Evolutionary conservation across 2,329 filamentous ascomycete genomes (phyloP), one percentile per base, ranked within the genome.

Genomic region (Aspergillus hiratsukae): DNA sequence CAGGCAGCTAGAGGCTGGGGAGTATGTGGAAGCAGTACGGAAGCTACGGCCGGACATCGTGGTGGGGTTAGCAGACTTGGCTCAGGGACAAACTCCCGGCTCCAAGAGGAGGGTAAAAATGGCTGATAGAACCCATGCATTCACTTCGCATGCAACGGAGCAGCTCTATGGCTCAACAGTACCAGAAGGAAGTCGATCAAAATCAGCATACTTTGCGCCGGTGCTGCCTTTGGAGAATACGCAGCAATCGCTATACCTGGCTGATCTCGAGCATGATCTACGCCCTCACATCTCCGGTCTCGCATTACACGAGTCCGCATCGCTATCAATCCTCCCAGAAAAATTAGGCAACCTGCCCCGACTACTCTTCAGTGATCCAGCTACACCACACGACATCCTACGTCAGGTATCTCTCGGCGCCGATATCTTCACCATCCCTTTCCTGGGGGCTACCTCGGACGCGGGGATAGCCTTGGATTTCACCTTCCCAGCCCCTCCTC

Each of bases 401-500:
- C 81, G 85, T 3, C 89, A 94, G 53, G 76, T 97, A 21, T 78
- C 83, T 0, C 80, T 89, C 0, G 94, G 94, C 4, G 81, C 91
- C 51, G 94, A 99, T 69, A 63, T 97, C 19, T 84, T 94, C 69
- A 86, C 87, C 0, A 73, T 94, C 1, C 87, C 90, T 0, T 94
- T 96, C 67, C 76, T 94, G 53, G 86, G 85, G 52, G 76, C 78
- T 35, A 82, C 85, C 4, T 94, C 92, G 0, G 92, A 99, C 70
- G 85, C 88, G 1, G 94, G 94, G 1, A 87, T 97, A 29, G 91
- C 91, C 0, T 78, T 97, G 21, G 82, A 84, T 21, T 97, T 97
- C 68, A 74, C 76, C 2, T 96, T 97, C 67, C 87, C 89, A 3
- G 67, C 73, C 2, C 68, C 72, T 0, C 48, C 63, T 6, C 43